A percentile compares a stretch with the other conserved stretches of the same genome.
Evolutionary conservation across 1,139 yeast species (phyloP).

Genomic region (Yamadazyma taylorii): DNA sequence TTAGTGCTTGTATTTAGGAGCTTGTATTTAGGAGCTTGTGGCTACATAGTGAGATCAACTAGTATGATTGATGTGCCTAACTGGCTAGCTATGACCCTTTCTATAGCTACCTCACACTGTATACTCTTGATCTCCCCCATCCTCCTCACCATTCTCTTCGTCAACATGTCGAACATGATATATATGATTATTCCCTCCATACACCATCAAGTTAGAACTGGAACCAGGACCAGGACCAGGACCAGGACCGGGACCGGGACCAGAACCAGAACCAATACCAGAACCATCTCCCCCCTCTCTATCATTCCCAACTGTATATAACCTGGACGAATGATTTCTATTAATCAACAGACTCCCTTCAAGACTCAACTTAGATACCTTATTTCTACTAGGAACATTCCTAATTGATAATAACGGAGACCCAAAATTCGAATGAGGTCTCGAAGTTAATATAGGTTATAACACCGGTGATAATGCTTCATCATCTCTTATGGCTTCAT

Average conservation of each 20-base stretch:
- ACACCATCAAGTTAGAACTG: conserved; percentile 20
- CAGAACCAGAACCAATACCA: too few species aligned
- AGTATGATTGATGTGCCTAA: too few species aligned
- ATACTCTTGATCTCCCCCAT: too few species aligned
- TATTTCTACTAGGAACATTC: conserved; percentile 6
- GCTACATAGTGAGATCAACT: too few species aligned
- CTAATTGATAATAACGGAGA: conserved; percentile 15
- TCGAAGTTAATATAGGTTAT: conserved; percentile 36
- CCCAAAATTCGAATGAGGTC: conserved; percentile 14
- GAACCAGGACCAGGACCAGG: not conserved
- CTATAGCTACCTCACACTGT: too few species aligned
- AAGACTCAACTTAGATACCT: conserved; percentile 13
- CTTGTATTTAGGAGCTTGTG: too few species aligned
- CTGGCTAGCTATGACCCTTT: too few species aligned
- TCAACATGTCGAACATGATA: conserved; percentile 35
- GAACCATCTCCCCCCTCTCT: conserved; percentile 10
- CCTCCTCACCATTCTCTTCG: not conserved
- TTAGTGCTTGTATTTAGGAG: too few species aligned
- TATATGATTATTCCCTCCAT: conserved; percentile 44
- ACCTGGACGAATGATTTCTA: conserved; percentile 21
- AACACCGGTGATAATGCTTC: conserved; percentile 48
- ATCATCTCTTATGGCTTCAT: conserved; percentile 47
- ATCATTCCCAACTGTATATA: conserved; percentile 20
- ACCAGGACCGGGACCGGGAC: too few species aligned
- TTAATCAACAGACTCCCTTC: conserved; percentile 19